Evolutionary conservation across 2,329 filamentous ascomycete genomes (phyloP).

Genomic region (Clonostachys rosea): DNA sequence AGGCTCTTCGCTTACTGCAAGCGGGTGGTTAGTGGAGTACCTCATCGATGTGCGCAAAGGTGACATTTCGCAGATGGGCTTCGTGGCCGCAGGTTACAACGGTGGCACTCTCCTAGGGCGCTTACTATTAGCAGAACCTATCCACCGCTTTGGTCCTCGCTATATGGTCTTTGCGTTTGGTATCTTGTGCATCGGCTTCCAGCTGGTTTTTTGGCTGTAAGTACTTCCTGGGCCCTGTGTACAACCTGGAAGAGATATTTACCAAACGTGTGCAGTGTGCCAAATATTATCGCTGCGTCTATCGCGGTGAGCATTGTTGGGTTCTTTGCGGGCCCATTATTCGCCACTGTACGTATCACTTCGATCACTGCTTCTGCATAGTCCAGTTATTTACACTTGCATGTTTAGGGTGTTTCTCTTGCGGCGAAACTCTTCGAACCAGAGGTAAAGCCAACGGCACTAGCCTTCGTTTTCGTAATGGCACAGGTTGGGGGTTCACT

Average conservation of each 20-base stretch:
- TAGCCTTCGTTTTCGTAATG: slow-evolving; percentile 49
- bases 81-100: slow-evolving; percentile 56
- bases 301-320: slow-evolving; percentile 49
- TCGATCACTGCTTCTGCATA: slow-evolving; percentile 16
- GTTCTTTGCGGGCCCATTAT: slow-evolving; percentile 54
- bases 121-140: slow-evolving; percentile 53
- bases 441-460: slow-evolving; percentile 24
- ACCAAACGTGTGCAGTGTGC: slow-evolving; percentile 18
- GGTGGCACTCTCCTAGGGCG: slow-evolving; percentile 54
- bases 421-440: slow-evolving; percentile 36
- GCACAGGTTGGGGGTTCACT: slow-evolving; percentile 50
- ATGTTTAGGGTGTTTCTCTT: slow-evolving; percentile 6
- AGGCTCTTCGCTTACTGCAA: slow-evolving; percentile 48
- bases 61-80: slow-evolving; percentile 51
- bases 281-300: slow-evolving; percentile 41
- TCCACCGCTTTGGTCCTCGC: slow-evolving; percentile 51
- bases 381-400: too few species aligned
- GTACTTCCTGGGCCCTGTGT: slow-evolving; percentile 4
- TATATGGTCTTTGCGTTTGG: slow-evolving; percentile 52
- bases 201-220: slow-evolving; percentile 57
- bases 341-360: slow-evolving; percentile 31
- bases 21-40: slow-evolving; percentile 63
- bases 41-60: slow-evolving; percentile 56
- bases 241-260: background rate
- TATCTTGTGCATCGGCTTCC: slow-evolving; percentile 43